Evolutionary conservation across 768 basidiomycete species (phyloP).

Genomic region (Boletus fagicola): DNA sequence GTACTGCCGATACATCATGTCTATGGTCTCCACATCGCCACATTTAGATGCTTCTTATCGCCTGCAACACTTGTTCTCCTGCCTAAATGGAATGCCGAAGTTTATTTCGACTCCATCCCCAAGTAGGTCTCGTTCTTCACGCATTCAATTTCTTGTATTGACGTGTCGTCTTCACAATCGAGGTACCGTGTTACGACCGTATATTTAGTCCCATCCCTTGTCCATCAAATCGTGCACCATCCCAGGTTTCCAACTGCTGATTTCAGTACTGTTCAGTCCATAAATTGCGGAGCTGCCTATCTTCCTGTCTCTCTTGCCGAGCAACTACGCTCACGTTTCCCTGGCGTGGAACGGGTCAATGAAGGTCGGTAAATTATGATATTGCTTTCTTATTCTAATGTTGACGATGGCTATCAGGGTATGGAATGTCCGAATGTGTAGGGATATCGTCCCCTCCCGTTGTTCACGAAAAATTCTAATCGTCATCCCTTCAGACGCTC

Average conservation of each 20-base stretch:
- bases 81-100: conserved; percentile 57
- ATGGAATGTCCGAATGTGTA: conserved; percentile 71
- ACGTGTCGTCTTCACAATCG: neutral
- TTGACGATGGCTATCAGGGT: conserved; percentile 42
- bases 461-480: neutral
- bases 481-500: conserved; percentile 47
- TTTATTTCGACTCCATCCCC: conserved; percentile 51
- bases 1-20: conserved; percentile 70
- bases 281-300: conserved; percentile 63
- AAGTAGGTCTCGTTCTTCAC: conserved; percentile 43
- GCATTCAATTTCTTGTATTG: neutral
- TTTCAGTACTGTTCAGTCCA: conserved; percentile 45
- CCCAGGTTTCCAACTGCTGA: conserved; percentile 45
- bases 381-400: neutral
- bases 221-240: conserved; percentile 64
- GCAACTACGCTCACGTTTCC: conserved; percentile 40
- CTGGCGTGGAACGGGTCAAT: conserved; percentile 32
- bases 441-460: conserved; percentile 24
- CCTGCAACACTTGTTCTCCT: conserved; percentile 53
- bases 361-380: conserved; percentile 43
- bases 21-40: conserved; percentile 56
- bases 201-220: conserved; percentile 57
- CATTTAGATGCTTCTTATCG: conserved; percentile 46
- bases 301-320: conserved; percentile 54
- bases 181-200: conserved; percentile 57